Percentiles rank a stretch among this genome's conserved stretches.
These are phyloP conservation scores for Aspergillus funiculosus DNA, from an alignment of 495 filamentous ascomycete species.

Conservation along the genomic window DNA sequence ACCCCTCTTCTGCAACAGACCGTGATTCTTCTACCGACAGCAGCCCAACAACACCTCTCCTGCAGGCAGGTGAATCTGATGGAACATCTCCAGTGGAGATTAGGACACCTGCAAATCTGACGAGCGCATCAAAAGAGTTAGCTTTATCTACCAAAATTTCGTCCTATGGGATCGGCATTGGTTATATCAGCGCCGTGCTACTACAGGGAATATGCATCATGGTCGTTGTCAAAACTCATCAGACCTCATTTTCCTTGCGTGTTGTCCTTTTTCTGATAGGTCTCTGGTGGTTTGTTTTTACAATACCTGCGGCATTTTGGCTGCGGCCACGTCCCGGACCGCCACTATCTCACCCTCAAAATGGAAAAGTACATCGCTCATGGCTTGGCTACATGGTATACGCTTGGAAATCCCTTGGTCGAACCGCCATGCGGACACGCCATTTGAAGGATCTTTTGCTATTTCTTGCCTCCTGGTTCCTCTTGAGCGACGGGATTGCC, in stretches of 20 bases:
- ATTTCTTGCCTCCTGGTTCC: slow-evolving; percentile 89
- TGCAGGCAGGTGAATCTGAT: slow-evolving; percentile 13
- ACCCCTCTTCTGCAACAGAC: background rate
- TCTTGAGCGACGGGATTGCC: slow-evolving; percentile 88
- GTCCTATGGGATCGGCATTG: slow-evolving; percentile 82
- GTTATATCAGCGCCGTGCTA: slow-evolving; percentile 77
- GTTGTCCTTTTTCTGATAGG: slow-evolving; percentile 82
- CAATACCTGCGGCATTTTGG: slow-evolving; percentile 83
- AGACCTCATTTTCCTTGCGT: slow-evolving; percentile 70
- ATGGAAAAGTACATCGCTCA: slow-evolving; percentile 37
- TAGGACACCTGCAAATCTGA: slow-evolving; percentile 10
- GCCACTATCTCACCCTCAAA: slow-evolving; percentile 46
- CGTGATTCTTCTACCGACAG: background rate
- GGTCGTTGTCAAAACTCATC: slow-evolving; percentile 61
- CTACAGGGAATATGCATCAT: slow-evolving; percentile 72
- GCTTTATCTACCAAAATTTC: slow-evolving; percentile 79
- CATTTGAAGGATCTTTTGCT: slow-evolving; percentile 78
- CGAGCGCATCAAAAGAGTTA: slow-evolving; percentile 54
- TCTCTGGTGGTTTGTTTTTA: slow-evolving; percentile 92
- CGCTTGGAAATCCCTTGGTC: slow-evolving; percentile 79
- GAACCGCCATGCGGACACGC: slow-evolving; percentile 70
- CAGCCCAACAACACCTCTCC: slow-evolving; percentile 35
- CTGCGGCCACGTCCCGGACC: slow-evolving; percentile 87
- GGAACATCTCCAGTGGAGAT: slow-evolving; percentile 1
- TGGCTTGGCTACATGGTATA: slow-evolving; percentile 64